Evolutionary conservation across 495 filamentous ascomycete species (phyloP), one percentile per base, ranked within the genome.

Genomic region (Penicillium bialowiezense): DNA sequence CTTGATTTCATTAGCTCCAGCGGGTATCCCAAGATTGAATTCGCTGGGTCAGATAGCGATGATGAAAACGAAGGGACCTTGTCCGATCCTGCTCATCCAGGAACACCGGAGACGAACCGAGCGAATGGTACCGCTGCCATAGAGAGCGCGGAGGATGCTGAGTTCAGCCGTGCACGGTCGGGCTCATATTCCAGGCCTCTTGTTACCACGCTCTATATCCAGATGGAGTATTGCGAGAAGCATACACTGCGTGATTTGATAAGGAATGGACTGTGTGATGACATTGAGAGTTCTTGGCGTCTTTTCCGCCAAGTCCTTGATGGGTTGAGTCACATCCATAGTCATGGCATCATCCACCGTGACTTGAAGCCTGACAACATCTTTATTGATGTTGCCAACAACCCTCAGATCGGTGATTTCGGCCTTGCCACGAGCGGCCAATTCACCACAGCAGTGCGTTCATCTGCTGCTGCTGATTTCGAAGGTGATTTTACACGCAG

Each of bases 311-410:
- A 97, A 63, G 86, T 96, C 10, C 74, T 97, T 3, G 91, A 97
- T 69, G 93, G 93, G 0, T 66, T 98, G 13, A 85, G 79, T 31
- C 91, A 98, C 67, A 90, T 98, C 37, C 93, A 98, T 62, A 77
- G 85, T 28, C 76, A 93, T 44, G 90, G 89, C 36, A 96, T 98
- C 55, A 92, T 98, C 17, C 93, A 98, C 60, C 86, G 93, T 1
- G 93, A 98, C 64, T 76, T 98, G n/a, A 97, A 97, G 60, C 93
- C 93, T 0, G 95, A 98, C 58, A 98, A 98, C 54, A 83, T 98
- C 39, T 98, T 98, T 69, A 93, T 97, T 56, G 95, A 97, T 59
- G 80, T 85, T 28, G 78, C 86, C 2, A 88, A 88, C 36, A 92
- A 95, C 58, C 89, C 95, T 9, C 88, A 91, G 47, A 97, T 98